phyloP scores from a whole-genome alignment of 2,329 filamentous ascomycete genomes.

The Blastomyces gilchristii region DNA sequence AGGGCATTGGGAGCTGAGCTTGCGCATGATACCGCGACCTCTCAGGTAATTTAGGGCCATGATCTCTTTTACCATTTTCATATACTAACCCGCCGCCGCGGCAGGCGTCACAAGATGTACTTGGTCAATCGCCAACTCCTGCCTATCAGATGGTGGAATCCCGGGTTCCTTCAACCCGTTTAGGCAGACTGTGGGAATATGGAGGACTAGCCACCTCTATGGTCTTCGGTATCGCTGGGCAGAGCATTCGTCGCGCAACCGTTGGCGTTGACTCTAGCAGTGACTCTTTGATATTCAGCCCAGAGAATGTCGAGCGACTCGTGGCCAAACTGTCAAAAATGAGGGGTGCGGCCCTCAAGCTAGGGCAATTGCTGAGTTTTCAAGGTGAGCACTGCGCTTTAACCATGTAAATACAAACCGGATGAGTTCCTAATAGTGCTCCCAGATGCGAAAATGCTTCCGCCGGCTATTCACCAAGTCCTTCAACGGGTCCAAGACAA shows the following conservation, averaged over 20 bases:
- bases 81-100: constrained; percentile 18
- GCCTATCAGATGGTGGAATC: constrained; percentile 73
- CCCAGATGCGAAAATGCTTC: constrained; percentile 81
- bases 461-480: constrained; percentile 74
- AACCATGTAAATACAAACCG: constrained; percentile 1
- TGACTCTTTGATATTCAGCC: constrained; percentile 78
- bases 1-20: constrained; percentile 40
- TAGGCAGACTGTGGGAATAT: constrained; percentile 91
- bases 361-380: constrained; percentile 97
- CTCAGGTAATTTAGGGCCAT: not conserved
- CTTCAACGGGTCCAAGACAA: constrained; percentile 90
- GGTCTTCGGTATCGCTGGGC: constrained; percentile 82
- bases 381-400: constrained; percentile 44
- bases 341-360: constrained; percentile 91
- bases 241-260: constrained; percentile 69
- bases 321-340: constrained; percentile 90
- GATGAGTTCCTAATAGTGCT: constrained; percentile 6
- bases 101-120: constrained; percentile 18
- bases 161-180: constrained; percentile 73
- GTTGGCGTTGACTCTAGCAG: constrained; percentile 45
- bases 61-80: not conserved
- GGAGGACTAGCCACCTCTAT: constrained; percentile 86
- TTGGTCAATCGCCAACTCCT: constrained; percentile 6
- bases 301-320: constrained; percentile 82
- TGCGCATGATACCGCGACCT: constrained; percentile 29